A percentile compares a stretch with the other conserved stretches of the same genome.
phyloP scores from a whole-genome alignment of 768 basidiomycete genomes.

The Mycena venus region DNA sequence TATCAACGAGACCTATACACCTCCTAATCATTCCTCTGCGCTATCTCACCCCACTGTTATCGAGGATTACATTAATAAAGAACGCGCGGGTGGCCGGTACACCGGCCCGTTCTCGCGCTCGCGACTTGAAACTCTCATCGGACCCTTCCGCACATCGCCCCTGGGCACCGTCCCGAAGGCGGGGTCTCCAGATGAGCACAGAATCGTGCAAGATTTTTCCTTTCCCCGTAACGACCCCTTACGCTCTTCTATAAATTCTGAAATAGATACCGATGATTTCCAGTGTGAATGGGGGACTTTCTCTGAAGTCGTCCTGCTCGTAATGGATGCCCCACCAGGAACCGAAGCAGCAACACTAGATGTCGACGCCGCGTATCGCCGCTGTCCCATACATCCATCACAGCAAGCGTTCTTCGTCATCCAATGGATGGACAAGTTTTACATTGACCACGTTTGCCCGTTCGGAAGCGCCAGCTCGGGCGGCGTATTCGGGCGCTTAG shows the following conservation, averaged over 20 bases:
- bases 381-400: slow-evolving; percentile 35
- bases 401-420: slow-evolving; percentile 41
- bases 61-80: slow-evolving; percentile 28
- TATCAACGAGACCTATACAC: slow-evolving; percentile 23
- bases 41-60: slow-evolving; percentile 22
- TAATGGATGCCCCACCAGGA: too few relatives aligned
- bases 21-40: slow-evolving; percentile 38
- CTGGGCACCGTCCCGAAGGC: slow-evolving; percentile 41
- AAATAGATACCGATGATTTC: slow-evolving; percentile 41
- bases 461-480: slow-evolving; percentile 47
- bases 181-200: slow-evolving; percentile 23
- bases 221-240: slow-evolving; percentile 23
- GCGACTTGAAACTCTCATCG: slow-evolving; percentile 29
- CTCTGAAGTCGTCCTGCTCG: too few relatives aligned
- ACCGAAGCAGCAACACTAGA: too few relatives aligned
- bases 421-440: slow-evolving; percentile 35
- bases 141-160: slow-evolving; percentile 42
- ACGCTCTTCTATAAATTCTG: slow-evolving; percentile 40
- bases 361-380: too few relatives aligned
- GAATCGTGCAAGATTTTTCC: slow-evolving; percentile 41
- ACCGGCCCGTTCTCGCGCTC: slow-evolving; percentile 32
- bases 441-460: slow-evolving; percentile 44
- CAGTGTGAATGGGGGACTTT: slow-evolving; percentile 17
- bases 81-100: slow-evolving; percentile 21
- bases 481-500: slow-evolving; percentile 47